phyloP scores from a whole-genome alignment of 148 eudicot genomes.

The Rhododendron griersonianum region DNA sequence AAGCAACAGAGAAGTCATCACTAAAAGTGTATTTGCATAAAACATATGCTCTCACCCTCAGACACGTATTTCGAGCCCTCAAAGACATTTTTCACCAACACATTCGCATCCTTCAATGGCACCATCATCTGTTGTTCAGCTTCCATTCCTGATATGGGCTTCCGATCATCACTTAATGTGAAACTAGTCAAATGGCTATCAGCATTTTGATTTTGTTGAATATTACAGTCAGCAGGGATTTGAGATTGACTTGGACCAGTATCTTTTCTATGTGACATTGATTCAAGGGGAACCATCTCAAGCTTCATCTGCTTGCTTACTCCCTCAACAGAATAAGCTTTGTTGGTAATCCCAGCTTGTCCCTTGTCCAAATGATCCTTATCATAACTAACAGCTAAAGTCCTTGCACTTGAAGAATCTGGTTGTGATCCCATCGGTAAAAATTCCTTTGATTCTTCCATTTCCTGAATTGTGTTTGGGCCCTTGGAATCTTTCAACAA shows the following conservation, averaged over 20 bases:
- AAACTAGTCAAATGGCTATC: conserved; percentile 38
- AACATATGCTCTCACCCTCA: conserved; percentile 31
- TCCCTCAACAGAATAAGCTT: conserved; percentile 27
- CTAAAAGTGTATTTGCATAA: neutral
- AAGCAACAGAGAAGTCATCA: conserved; percentile 16
- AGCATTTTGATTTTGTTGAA: conserved; percentile 37
- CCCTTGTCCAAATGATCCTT: conserved; percentile 34
- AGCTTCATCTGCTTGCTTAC: conserved; percentile 42
- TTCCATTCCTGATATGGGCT: conserved; percentile 38
- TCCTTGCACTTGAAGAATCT: conserved; percentile 32
- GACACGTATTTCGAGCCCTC: conserved; percentile 25
- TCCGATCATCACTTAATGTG: conserved; percentile 34
- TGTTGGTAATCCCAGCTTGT: conserved; percentile 24
- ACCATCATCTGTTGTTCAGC: conserved; percentile 34
- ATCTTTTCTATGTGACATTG: conserved; percentile 38
- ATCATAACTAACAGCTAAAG: conserved; percentile 26
- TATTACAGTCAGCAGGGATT: conserved; percentile 25
- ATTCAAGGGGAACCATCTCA: conserved; percentile 43
- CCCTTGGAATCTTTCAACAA: conserved; percentile 39
- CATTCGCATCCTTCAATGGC: conserved; percentile 36
- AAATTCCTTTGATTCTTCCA: conserved; percentile 32
- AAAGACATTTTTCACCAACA: conserved; percentile 24
- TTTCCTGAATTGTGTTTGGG: conserved; percentile 29
- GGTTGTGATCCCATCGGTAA: conserved; percentile 22
- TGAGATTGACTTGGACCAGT: conserved; percentile 32